Percentiles rank a stretch among this genome's conserved stretches.
These are phyloP conservation scores for Coniochaeta ligniaria DNA, from an alignment of 2,329 filamentous ascomycete genomes.

Conservation along the genomic window DNA sequence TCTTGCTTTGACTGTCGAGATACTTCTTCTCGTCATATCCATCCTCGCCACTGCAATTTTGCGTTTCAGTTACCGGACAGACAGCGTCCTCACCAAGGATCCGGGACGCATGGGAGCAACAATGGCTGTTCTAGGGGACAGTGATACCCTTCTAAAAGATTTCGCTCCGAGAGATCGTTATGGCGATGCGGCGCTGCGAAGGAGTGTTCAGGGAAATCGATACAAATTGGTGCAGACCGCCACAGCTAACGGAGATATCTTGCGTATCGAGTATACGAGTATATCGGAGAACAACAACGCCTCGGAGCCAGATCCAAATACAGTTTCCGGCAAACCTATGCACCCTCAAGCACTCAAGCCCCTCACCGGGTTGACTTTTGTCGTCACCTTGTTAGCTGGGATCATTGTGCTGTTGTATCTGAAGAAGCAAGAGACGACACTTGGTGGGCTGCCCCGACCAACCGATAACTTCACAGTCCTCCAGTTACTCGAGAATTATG, in stretches of 20 bases:
- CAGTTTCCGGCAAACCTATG: not conserved
- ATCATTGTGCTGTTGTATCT: conserved; percentile 6
- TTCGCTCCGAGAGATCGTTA: conserved; percentile 7
- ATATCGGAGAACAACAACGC: too few relatives aligned
- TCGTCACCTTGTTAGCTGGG: conserved; percentile 4
- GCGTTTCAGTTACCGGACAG: conserved; percentile 7
- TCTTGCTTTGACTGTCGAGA: conserved; percentile 22
- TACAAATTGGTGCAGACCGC: not conserved
- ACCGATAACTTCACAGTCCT: conserved; percentile 23
- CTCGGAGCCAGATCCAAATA: too few relatives aligned
- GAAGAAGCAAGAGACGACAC: conserved; percentile 7
- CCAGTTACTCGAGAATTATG: conserved; percentile 36
- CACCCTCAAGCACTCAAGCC: conserved; percentile 1
- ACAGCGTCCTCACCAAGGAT: conserved; percentile 15
- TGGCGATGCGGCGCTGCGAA: not conserved
- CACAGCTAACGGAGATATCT: too few relatives aligned
- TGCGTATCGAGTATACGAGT: too few relatives aligned
- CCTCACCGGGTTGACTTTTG: not conserved
- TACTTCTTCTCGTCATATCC: conserved; percentile 14
- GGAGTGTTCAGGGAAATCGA: not conserved
- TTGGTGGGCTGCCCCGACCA: conserved; percentile 19
- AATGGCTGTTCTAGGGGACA: conserved; percentile 10
- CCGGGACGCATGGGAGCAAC: conserved; percentile 17
- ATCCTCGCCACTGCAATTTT: conserved; percentile 11
- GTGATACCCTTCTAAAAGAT: conserved; percentile 2